Conservation (phyloP, 1,284 basidiomycete species). For the Heliocybe sulcata region DNA sequence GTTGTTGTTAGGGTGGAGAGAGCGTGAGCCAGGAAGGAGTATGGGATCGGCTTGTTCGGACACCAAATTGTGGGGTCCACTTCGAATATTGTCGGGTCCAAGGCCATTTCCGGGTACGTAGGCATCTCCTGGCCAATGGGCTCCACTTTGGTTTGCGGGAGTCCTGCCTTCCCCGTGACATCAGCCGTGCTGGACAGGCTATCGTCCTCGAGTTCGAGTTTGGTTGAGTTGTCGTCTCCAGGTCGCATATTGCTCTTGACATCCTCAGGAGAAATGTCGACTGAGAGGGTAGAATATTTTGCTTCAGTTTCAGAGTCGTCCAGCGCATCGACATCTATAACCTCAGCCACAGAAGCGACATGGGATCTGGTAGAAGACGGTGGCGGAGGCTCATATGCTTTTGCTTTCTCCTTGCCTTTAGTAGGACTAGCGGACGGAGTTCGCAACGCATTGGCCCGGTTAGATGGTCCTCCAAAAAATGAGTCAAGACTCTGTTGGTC, state of each 20-base stretch:
- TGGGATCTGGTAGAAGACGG: not conserved
- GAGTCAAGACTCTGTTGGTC: constrained; percentile 21
- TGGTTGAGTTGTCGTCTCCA: not conserved
- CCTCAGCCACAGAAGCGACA: not conserved
- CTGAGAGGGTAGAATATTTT: not conserved
- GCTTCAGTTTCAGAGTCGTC: constrained; percentile 8
- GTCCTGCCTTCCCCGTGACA: not conserved
- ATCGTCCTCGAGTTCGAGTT: not conserved
- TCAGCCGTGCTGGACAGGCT: not conserved
- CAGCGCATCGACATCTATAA: constrained; percentile 12
- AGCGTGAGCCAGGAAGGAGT: constrained; percentile 75
- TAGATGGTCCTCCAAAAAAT: constrained; percentile 18
- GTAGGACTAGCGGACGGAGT: constrained; percentile 4
- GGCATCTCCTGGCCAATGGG: not conserved
- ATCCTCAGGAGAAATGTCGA: not conserved
- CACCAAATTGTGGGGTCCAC: constrained; percentile 29
- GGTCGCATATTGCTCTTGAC: not conserved
- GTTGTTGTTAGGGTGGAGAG: constrained; percentile 72
- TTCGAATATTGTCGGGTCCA: constrained; percentile 39
- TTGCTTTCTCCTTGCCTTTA: constrained; percentile 7
- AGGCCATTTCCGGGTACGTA: constrained; percentile 28
- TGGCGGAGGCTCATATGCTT: constrained; percentile 5
- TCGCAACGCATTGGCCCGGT: constrained; percentile 4
- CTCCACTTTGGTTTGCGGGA: not conserved
- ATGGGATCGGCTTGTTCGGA: constrained; percentile 48